Evolutionary conservation across 345 rosid genomes (phyloP), one percentile per base, ranked within the genome.

Genomic region (Crucihimalaya himalaica): DNA sequence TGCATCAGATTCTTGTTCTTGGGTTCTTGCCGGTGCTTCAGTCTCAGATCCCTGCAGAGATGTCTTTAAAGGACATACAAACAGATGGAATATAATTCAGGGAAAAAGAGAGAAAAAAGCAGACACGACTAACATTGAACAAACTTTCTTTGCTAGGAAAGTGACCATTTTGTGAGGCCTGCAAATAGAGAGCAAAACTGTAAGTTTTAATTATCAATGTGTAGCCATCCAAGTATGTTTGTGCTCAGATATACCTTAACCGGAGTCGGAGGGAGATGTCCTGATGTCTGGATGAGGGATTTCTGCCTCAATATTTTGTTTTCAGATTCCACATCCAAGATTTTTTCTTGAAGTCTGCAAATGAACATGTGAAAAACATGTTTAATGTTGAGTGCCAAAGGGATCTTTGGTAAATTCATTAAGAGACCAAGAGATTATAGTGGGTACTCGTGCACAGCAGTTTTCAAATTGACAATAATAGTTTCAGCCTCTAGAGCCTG

Each of bases 401-500:
- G 55, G 55, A 55, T 47, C 6, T 64, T 39, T 64, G 14, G 45
- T 65, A 15, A 64, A 57, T 56, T 47, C 25, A 50, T 28, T 19
- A 63, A 56, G 35, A 70, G 47, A 47, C n/a, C n/a, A 27, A 76
- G 53, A 76, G 75, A 60, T 63, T 39, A 52, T 46, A 20, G 67
- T 56, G 51, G 66, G 62, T 57, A 94, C 98, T 89, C 93, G 65
- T 91, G 89, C 96, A 91, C 86, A 67, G 86, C 80, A 67, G 95
- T 92, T 88, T 91, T 89, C 81, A 91, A 79, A 66, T 86, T 83
- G 68, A 87, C 86, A 56, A 92, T 73, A 74, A 84, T 94, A 29
- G 93, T 84, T 71, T 91, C 97, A 19, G 97, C 97, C 16, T 89
- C 97, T 84, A 81, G 46, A 80, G 97, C 90, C 84, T 89, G 97